Conservation (phyloP, 1,139 yeast genomes). For the Yamadazyma spencermartinsiae region DNA sequence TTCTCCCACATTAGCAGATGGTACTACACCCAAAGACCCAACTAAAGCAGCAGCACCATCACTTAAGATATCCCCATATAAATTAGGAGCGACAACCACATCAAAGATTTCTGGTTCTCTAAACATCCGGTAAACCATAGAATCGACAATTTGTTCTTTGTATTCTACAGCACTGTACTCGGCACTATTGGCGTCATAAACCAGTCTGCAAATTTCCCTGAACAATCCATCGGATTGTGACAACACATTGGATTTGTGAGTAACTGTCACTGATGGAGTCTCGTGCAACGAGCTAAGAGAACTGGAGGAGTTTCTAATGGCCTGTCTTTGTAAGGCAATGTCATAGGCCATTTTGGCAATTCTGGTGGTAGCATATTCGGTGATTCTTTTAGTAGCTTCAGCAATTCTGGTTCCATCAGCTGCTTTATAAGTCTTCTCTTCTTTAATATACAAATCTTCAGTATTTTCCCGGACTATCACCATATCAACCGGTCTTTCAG, state of each 20-base stretch:
- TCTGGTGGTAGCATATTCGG: constrained; percentile 80
- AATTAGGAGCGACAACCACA: constrained; percentile 97
- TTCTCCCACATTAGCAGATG: constrained; percentile 97
- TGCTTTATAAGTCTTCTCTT: constrained; percentile 72
- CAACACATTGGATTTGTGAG: constrained; percentile 94
- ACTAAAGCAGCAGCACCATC: constrained; percentile 99
- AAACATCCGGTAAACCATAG: constrained; percentile 98
- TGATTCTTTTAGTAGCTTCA: constrained; percentile 95
- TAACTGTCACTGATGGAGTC: constrained; percentile 78
- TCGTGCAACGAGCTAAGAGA: constrained; percentile 37
- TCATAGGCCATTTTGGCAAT: constrained; percentile 92
- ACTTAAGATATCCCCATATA: constrained; percentile 94
- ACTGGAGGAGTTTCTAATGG: constrained; percentile 66
- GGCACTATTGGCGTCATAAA: constrained; percentile 66
- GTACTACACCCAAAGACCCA: constrained; percentile 97
- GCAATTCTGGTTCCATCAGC: constrained; percentile 83
- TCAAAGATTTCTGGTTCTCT: constrained; percentile 97
- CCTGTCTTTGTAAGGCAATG: constrained; percentile 89
- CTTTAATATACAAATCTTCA: constrained; percentile 94
- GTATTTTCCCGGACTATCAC: constrained; percentile 98
- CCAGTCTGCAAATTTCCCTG: constrained; percentile 84
- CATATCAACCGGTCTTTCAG: constrained; percentile 88
- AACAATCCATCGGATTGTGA: constrained; percentile 92
- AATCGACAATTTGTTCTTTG: constrained; percentile 96
- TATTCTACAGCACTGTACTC: constrained; percentile 59